Conservation (phyloP, 495 filamentous ascomycete species). For the Penicillium fimorum region DNA sequence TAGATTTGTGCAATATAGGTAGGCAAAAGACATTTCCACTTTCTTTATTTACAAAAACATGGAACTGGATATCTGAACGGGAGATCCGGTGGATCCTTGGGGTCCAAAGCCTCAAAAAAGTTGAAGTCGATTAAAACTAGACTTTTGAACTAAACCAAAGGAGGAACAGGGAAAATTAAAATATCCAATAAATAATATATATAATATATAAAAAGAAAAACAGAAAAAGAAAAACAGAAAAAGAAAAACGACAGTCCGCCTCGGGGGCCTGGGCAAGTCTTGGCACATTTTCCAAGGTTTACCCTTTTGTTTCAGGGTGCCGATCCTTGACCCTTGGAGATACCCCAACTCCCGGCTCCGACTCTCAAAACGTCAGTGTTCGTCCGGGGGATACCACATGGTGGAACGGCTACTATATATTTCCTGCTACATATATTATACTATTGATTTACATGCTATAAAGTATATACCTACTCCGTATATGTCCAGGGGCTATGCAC, state of each 20-base stretch:
- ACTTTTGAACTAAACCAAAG: background rate
- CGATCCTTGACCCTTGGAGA: constrained; percentile 9
- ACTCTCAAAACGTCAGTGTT: constrained; percentile 7
- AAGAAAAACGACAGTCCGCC: constrained; percentile 3
- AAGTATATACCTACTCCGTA: background rate
- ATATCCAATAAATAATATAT: no score
- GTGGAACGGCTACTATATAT: background rate
- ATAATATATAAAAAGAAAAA: background rate
- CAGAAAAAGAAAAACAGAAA: background rate
- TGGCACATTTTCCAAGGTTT: constrained; percentile 4
- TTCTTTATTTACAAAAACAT: no score
- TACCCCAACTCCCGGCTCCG: background rate
- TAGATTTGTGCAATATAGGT: no score
- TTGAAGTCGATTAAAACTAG: background rate
- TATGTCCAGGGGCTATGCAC: no score
- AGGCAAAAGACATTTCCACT: no score
- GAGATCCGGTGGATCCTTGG: constrained; percentile 6
- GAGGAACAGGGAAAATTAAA: background rate
- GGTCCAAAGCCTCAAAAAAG: constrained; percentile 2
- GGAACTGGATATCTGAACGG: background rate
- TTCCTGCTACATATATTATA: background rate
- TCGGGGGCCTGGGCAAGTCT: background rate
- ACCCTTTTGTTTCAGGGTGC: constrained; percentile 5
- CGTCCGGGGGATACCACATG: background rate
- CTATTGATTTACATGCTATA: background rate